phyloP scores from a whole-genome alignment of 2,329 filamentous ascomycete genomes.

The Trichophaea hybrida region DNA sequence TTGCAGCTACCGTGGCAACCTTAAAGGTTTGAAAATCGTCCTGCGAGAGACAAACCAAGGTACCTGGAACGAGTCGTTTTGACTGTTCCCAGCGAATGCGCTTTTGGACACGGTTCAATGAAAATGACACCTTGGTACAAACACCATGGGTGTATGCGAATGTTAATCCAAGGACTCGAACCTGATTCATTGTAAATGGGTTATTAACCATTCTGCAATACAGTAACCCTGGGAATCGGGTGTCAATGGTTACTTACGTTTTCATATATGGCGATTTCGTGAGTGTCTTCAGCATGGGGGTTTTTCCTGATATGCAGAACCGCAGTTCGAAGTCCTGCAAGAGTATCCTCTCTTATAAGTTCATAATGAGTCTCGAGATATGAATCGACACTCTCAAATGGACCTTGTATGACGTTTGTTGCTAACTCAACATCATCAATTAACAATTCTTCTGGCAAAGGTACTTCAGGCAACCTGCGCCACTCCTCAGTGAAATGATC shows the following conservation, averaged over 20 bases:
- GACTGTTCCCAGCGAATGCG: slow-evolving; percentile 50
- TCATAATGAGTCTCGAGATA: slow-evolving; percentile 64
- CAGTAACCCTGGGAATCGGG: not conserved
- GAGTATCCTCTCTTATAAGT: slow-evolving; percentile 59
- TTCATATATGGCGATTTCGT: slow-evolving; percentile 51
- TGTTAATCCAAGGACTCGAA: slow-evolving; percentile 50
- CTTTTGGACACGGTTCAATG: slow-evolving; percentile 48
- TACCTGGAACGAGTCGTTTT: slow-evolving; percentile 40
- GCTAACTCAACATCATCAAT: slow-evolving; percentile 32
- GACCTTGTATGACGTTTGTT: slow-evolving; percentile 41
- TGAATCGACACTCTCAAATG: slow-evolving; percentile 46
- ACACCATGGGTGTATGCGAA: slow-evolving; percentile 35
- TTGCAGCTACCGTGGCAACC: slow-evolving; percentile 57
- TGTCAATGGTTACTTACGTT: slow-evolving; percentile 37
- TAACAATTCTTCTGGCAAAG: slow-evolving; percentile 41
- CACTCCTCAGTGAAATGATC: slow-evolving; percentile 25
- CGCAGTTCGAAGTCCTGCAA: slow-evolving; percentile 53
- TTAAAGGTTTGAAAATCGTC: slow-evolving; percentile 55
- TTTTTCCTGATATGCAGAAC: slow-evolving; percentile 42
- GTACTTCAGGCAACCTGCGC: slow-evolving; percentile 40
- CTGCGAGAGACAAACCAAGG: slow-evolving; percentile 39
- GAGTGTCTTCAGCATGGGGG: slow-evolving; percentile 44
- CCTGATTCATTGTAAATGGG: slow-evolving; percentile 34
- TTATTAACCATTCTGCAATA: not conserved
- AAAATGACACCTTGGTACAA: slow-evolving; percentile 48